These are phyloP conservation scores for Drechmeria coniospora DNA, from an alignment of 2,329 filamentous ascomycete species.

Conservation along the genomic window DNA sequence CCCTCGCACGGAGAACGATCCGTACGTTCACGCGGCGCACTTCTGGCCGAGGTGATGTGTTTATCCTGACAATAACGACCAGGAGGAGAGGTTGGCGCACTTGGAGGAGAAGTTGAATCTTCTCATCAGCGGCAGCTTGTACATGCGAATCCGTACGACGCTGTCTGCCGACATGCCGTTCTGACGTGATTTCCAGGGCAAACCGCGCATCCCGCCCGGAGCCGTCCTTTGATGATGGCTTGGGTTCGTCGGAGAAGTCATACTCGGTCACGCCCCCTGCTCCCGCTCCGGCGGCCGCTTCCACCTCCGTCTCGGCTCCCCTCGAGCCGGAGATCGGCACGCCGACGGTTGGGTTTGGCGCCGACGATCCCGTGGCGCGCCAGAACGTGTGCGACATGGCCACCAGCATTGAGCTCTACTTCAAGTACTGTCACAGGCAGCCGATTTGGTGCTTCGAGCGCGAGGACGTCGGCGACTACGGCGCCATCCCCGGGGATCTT, in stretches of 20 bases:
- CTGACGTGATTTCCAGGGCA: conserved; percentile 17
- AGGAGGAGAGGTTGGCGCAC: conserved; percentile 35
- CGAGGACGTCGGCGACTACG: conserved; percentile 21
- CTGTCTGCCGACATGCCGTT: conserved; percentile 6
- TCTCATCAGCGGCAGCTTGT: conserved; percentile 27
- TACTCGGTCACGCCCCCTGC: conserved; percentile 15
- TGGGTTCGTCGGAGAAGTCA: conserved; percentile 18
- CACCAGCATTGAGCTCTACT: conserved; percentile 22
- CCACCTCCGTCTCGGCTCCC: too few species aligned
- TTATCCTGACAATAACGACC: conserved; percentile 7
- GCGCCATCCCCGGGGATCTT: conserved; percentile 22
- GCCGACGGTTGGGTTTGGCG: conserved; percentile 13
- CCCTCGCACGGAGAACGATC: conserved; percentile 25
- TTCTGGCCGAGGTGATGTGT: neutral
- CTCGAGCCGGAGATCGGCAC: too few species aligned
- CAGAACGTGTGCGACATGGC: conserved; percentile 17
- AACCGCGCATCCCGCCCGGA: conserved; percentile 12
- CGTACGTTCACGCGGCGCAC: conserved; percentile 15
- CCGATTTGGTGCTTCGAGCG: conserved; percentile 29
- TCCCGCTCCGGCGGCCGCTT: too few species aligned
- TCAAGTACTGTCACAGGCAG: conserved; percentile 27
- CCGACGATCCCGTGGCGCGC: conserved; percentile 12
- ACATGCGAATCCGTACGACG: conserved; percentile 4
- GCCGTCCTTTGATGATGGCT: conserved; percentile 14
- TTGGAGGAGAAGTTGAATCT: conserved; percentile 36